Conservation (phyloP, 1,284 basidiomycete species). For the Naganishia albida region DNA sequence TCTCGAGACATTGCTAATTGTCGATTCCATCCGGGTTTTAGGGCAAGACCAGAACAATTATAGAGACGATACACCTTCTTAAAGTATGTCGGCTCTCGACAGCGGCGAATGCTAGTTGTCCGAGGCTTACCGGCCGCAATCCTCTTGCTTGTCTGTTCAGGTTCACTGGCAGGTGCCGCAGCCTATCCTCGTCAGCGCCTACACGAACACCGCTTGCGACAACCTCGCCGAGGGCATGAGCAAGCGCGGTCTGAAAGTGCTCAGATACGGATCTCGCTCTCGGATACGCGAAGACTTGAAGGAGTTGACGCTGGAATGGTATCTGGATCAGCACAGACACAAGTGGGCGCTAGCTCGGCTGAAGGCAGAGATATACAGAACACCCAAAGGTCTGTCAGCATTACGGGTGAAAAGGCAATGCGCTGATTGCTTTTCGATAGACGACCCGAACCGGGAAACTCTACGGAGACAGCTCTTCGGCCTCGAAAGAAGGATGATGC, state of each 20-base stretch:
- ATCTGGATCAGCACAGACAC: conserved; percentile 66
- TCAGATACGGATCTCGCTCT: conserved; percentile 72
- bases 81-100: conserved; percentile 62
- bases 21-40: background rate
- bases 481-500: conserved; percentile 39
- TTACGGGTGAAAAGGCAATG: background rate
- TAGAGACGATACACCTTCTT: conserved; percentile 77
- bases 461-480: conserved; percentile 38
- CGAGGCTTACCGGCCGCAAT: background rate
- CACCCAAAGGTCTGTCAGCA: conserved; percentile 31
- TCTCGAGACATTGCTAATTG: background rate
- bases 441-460: conserved; percentile 11
- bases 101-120: background rate
- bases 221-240: conserved; percentile 73
- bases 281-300: conserved; percentile 63
- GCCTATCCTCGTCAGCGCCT: conserved; percentile 84
- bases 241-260: conserved; percentile 65
- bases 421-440: background rate
- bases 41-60: conserved; percentile 90
- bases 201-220: conserved; percentile 93
- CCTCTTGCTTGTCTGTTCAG: conserved; percentile 48
- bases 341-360: conserved; percentile 57
- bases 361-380: conserved; percentile 44
- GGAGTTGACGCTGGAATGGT: conserved; percentile 66
- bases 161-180: conserved; percentile 76